These are phyloP conservation scores for Berkeleyomyces basicola DNA, from an alignment of 2,329 filamentous ascomycete genomes.

Conservation along the genomic window DNA sequence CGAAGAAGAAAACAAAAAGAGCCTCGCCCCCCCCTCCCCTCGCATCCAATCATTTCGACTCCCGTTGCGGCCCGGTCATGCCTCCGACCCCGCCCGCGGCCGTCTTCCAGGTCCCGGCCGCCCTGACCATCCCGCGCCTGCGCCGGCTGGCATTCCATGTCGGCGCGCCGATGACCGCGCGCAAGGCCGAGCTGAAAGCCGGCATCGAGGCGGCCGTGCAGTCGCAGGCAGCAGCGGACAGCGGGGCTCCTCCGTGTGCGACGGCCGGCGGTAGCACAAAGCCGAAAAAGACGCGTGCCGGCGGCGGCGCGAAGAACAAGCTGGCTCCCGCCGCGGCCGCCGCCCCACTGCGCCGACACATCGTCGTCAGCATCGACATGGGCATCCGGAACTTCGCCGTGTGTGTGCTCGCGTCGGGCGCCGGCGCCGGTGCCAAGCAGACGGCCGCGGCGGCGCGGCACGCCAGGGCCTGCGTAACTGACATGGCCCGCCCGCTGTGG, in stretches of 20 bases:
- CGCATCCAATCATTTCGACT: not conserved
- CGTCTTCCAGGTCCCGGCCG: not conserved
- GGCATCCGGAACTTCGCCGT: slow-evolving; percentile 12
- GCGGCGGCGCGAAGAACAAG: not conserved
- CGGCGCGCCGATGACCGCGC: not conserved
- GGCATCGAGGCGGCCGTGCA: not conserved
- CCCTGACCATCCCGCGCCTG: slow-evolving; percentile 1
- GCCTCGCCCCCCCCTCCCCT: no score
- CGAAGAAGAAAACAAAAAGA: not conserved
- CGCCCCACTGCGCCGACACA: not conserved
- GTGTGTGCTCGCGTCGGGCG: not conserved
- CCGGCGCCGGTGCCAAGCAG: not conserved
- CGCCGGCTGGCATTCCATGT: slow-evolving; percentile 6
- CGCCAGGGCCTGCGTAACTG: not conserved
- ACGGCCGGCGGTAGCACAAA: no score
- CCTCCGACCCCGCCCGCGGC: not conserved
- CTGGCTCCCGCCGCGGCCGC: not conserved
- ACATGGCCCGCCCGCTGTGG: slow-evolving; percentile 3
- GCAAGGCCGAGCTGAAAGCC: not conserved
- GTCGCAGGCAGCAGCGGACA: not conserved
- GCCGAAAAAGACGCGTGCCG: not conserved
- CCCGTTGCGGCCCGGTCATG: not conserved
- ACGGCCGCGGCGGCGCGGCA: not conserved
- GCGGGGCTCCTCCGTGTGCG: no score
- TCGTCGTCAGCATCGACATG: slow-evolving; percentile 10